These are phyloP conservation scores for Bjerkandera adusta DNA, from an alignment of 1,284 basidiomycete genomes.

Conservation along the genomic window DNA sequence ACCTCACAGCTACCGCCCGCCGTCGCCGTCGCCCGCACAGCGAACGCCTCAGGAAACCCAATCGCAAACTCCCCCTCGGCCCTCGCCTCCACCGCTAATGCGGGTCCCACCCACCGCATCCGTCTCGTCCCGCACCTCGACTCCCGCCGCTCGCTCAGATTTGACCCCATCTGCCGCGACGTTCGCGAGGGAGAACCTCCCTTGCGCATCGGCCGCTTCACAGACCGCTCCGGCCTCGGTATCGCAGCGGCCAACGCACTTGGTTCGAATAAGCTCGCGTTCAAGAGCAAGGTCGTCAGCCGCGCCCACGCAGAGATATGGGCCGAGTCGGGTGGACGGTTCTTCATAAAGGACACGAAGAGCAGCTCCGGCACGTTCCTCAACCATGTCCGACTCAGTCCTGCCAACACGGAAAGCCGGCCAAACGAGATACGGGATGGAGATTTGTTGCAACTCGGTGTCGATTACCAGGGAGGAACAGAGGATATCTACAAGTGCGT, in stretches of 20 bases:
- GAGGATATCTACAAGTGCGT: slow-evolving; percentile 99
- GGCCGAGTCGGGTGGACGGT: slow-evolving; percentile 65
- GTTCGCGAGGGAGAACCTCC: slow-evolving; percentile 65
- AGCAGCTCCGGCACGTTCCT: slow-evolving; percentile 92
- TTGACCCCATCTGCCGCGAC: slow-evolving; percentile 91
- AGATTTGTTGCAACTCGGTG: slow-evolving; percentile 93
- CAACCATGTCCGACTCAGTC: slow-evolving; percentile 89
- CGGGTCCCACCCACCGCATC: slow-evolving; percentile 47
- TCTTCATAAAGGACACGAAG: slow-evolving; percentile 92
- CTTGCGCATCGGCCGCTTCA: slow-evolving; percentile 90
- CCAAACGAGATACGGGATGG: slow-evolving; percentile 88
- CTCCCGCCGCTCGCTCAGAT: slow-evolving; percentile 83
- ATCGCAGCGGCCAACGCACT: slow-evolving; percentile 68
- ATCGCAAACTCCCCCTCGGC: neutral
- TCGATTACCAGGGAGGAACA: slow-evolving; percentile 97
- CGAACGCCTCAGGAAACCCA: slow-evolving; percentile 9
- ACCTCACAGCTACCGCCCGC: slow-evolving; percentile 26
- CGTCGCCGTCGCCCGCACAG: slow-evolving; percentile 26
- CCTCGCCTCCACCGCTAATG: slow-evolving; percentile 6
- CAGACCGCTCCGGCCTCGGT: slow-evolving; percentile 74
- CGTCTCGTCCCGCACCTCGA: slow-evolving; percentile 95
- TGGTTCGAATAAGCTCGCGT: slow-evolving; percentile 84
- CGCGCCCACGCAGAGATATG: slow-evolving; percentile 95
- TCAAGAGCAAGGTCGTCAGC: slow-evolving; percentile 96
- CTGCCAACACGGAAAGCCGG: slow-evolving; percentile 80